Evolutionary conservation across 2,329 filamentous ascomycete species (phyloP), one percentile per base, ranked within the genome.

Genomic region (Cytospora piceicola): DNA sequence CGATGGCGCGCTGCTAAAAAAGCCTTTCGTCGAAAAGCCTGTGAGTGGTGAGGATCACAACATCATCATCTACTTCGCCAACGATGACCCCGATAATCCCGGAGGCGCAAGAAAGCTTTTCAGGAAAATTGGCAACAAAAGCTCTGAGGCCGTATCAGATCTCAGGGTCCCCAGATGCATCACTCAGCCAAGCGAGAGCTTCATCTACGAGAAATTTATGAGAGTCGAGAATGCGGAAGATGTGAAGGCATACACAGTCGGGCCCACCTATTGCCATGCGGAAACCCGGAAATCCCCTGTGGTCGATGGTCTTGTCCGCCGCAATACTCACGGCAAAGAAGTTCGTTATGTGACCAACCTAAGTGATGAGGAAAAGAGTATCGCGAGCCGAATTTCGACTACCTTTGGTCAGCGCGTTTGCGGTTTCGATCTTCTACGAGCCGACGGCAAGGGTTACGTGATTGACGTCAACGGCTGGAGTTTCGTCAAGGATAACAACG

Each of bases 391-490:
- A 72, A 98, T 99, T 67, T 93, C 94, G 2, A 90, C 88, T 54
- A 91, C 93, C 0, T 99, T 99, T 77, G 95, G 94, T 0, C 95
- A 99, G 77, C 85, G 93, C 63, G 94, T 99, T 3, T 99, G 95
- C 75, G 95, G 95, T 0, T 99, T 99, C 73, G 95, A 99, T 75
- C 83, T 99, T 67, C 82, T 99, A 64, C 89, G 96, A 32, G 93
- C 94, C 15, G 89, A 88, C 58, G 92, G 93, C 20, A 92, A 92
- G 76, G 98, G 94, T 75, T 99, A 93, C 78, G 95, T 99, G 58
- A 99, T 99, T 71, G 95, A 99, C 73, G 95, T 99, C 72, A 99
- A 99, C 76, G 95, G 95, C 15, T 99, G 96, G 96, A 98, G 94
- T 75, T 99, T 99, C 73, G 95, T 99, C 76, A 99, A 99, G 77